Base-by-base conservation (phyloP, 257 asterid genomes). In the Forsythia suspensa region DNA sequence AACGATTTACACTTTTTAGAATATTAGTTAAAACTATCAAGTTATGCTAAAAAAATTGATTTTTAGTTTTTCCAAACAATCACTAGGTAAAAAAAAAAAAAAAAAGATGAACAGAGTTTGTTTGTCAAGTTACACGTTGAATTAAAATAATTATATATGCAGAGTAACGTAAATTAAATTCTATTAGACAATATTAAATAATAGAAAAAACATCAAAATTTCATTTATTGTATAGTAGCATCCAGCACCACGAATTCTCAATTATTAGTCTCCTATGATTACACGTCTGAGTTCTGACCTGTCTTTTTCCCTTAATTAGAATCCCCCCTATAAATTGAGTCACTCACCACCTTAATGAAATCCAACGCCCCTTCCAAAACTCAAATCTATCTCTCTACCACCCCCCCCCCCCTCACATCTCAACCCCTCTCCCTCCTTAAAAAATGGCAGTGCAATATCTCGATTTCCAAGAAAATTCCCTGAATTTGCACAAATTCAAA, bases 321-420 rank as follows among this genome's bases (percentile, higher is more conserved):
- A 21, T 18, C 63, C 57, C 48, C n/a, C 82, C 82, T 86, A 88
- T 88, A 89, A 85, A 85, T 85, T 76, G 40, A 1, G n/a, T 4
- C 70, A 63, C 40, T 63, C 38, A 0, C 39, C 70, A 63, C 24
- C 70, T 63, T 24, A 40, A 0, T 63, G 24, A 55, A 55, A 18
- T 55, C 65, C 29, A 5, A n/a, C 70, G 38, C 38, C 70, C 6
- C 37, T 9, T 63, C 70, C 11, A 63, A 61, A 2, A 8, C 70
- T 16, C 70, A 63, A 24, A 63, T 15, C 18, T 8, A 21, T 18
- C 6, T 3, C 65, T 0, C 18, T 21, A 0, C 24, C n/a, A 4
- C 65, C 0, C 65, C 9, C 20, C 4, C 21, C 4, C 63, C 0
- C 63, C 8, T 0, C 34, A 29, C 34, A 24, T 2, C 18, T 29